phyloP scores from a whole-genome alignment of 306 rosid genomes.

The Styphnolobium japonicum region DNA sequence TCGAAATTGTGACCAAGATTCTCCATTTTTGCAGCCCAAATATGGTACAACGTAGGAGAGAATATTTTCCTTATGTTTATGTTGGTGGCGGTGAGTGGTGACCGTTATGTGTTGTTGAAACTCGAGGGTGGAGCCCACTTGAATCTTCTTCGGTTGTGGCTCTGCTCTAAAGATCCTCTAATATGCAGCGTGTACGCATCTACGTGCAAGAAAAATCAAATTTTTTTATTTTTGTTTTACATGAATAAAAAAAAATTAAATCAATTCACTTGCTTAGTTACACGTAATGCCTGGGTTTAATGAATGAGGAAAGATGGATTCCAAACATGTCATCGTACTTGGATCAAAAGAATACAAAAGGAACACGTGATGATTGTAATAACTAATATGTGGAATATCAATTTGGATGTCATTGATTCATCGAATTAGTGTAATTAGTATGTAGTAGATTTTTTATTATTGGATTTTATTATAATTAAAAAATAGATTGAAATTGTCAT shows the following conservation, averaged over 20 bases:
- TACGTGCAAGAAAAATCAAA: background rate
- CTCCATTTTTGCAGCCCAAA: constrained; percentile 40
- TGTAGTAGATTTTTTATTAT: too few species aligned
- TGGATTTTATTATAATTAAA: too few species aligned
- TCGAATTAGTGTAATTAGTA: too few species aligned
- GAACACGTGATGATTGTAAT: too few species aligned
- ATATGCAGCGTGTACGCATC: constrained; percentile 26
- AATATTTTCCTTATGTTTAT: background rate
- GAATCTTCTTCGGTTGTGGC: constrained; percentile 38
- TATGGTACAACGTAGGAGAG: background rate
- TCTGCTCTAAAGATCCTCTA: constrained; percentile 8
- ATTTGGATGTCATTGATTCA: too few species aligned
- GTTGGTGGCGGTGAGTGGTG: background rate
- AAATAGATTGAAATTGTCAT: too few species aligned
- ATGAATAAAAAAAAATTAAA: background rate
- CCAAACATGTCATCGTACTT: too few species aligned
- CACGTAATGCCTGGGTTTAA: too few species aligned
- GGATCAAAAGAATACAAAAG: too few species aligned
- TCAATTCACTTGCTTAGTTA: background rate
- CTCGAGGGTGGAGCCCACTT: constrained; percentile 26
- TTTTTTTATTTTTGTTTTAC: background rate
- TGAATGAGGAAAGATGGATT: too few species aligned
- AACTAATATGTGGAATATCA: too few species aligned
- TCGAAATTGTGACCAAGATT: constrained; percentile 41
- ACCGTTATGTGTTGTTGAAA: background rate